Percentiles rank a stretch among this genome's conserved stretches.
These are phyloP conservation scores for Lactifluus echinatus DNA, from an alignment of 768 basidiomycete genomes.

Conservation along the genomic window DNA sequence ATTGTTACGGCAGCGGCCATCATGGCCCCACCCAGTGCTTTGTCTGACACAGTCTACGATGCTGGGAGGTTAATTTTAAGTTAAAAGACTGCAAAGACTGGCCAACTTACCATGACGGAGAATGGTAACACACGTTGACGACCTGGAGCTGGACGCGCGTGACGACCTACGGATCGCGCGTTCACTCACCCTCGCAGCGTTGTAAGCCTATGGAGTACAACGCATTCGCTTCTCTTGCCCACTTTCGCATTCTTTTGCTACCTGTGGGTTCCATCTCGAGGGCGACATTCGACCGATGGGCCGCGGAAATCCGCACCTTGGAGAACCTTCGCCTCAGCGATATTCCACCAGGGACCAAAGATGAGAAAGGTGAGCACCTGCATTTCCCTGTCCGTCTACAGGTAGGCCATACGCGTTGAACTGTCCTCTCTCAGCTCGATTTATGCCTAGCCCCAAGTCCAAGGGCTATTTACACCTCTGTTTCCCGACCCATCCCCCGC, in stretches of 20 bases:
- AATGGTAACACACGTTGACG: neutral
- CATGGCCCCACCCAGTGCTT: conserved; percentile 70
- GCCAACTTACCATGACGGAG: conserved; percentile 5
- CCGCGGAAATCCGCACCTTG: conserved; percentile 63
- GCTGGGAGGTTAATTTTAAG: neutral
- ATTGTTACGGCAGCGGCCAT: conserved; percentile 65
- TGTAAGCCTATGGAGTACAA: conserved; percentile 48
- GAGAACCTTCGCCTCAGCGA: conserved; percentile 70
- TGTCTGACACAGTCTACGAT: conserved; percentile 68
- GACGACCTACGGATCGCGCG: neutral
- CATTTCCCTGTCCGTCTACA: neutral
- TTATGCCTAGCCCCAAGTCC: conserved; percentile 69
- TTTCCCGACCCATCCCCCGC: conserved; percentile 68
- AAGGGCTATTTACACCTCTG: conserved; percentile 76
- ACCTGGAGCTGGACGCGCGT: neutral
- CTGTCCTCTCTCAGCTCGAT: conserved; percentile 48
- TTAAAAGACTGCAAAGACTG: neutral
- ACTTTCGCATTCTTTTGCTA: conserved; percentile 75
- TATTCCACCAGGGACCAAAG: conserved; percentile 70
- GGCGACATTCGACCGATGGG: conserved; percentile 65
- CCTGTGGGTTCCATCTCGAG: conserved; percentile 74
- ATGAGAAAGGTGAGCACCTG: conserved; percentile 54
- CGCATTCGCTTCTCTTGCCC: conserved; percentile 76
- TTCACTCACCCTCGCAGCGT: neutral
- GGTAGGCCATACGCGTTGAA: neutral